Conservation (phyloP, 345 rosid species). For the Punica granatum region DNA sequence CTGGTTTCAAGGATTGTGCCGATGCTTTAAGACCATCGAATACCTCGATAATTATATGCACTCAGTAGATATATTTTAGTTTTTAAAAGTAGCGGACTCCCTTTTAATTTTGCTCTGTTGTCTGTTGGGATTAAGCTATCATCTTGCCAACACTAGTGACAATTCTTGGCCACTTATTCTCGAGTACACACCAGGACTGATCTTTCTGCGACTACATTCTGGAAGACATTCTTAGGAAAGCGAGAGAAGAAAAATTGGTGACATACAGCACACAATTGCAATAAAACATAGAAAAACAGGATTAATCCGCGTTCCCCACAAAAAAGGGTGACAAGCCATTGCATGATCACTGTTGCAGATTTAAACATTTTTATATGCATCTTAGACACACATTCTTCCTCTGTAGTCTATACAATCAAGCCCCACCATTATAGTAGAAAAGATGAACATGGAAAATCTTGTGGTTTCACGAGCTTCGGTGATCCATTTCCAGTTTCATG, state of each 20-base stretch:
- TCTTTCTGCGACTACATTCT: too few relatives aligned
- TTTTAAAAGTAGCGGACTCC: background rate
- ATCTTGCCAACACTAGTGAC: background rate
- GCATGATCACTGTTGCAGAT: background rate
- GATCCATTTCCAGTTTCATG: slow-evolving; percentile 3
- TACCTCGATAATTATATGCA: too few relatives aligned
- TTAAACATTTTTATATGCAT: background rate
- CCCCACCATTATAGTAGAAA: background rate
- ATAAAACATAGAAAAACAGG: background rate
- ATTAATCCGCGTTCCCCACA: background rate
- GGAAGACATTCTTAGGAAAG: background rate
- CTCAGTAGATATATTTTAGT: background rate
- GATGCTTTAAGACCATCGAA: too few relatives aligned
- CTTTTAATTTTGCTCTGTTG: background rate
- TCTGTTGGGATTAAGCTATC: background rate
- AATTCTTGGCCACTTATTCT: background rate
- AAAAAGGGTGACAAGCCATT: background rate
- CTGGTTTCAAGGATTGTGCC: background rate
- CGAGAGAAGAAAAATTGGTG: background rate
- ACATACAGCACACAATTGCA: background rate
- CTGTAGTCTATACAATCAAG: background rate
- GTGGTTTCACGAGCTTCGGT: background rate
- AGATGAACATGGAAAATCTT: background rate
- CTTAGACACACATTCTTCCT: background rate
- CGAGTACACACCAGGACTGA: background rate